Percentiles rank a stretch among this genome's conserved stretches.
Evolutionary conservation across 768 basidiomycete genomes (phyloP).

Genomic region (Agaricus subrufescens): DNA sequence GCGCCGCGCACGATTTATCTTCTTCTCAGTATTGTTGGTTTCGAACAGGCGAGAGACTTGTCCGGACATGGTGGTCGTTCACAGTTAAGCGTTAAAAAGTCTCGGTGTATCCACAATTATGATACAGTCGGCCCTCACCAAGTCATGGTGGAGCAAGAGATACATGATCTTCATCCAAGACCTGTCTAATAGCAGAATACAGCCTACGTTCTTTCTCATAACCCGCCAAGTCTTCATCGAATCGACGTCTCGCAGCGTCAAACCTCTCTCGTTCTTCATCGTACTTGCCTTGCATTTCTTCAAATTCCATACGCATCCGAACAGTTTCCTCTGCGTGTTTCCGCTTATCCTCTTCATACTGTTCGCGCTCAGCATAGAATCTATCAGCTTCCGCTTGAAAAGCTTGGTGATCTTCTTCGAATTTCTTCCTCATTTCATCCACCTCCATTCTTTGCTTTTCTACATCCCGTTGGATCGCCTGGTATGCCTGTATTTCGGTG

Average conservation of each 20-base stretch:
- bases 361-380: not conserved
- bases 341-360: constrained; percentile 7
- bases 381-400: constrained; percentile 3
- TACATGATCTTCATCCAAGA: constrained; percentile 4
- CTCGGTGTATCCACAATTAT: not conserved
- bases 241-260: not conserved
- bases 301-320: constrained; percentile 3
- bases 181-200: constrained; percentile 7
- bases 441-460: not conserved
- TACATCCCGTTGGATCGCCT: constrained; percentile 2
- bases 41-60: not conserved
- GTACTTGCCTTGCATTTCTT: constrained; percentile 6
- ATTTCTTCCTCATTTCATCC: constrained; percentile 7
- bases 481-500: constrained; percentile 1
- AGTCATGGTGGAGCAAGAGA: not conserved
- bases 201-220: constrained; percentile 8
- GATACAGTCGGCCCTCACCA: not conserved
- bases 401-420: constrained; percentile 1
- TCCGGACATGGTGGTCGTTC: not conserved
- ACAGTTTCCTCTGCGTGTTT: constrained; percentile 9
- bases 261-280: not conserved
- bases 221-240: constrained; percentile 3
- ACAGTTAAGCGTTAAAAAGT: not conserved
- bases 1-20: constrained; percentile 8
- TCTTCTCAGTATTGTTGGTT: not conserved